phyloP scores from a whole-genome alignment of 2,329 filamentous ascomycete species.

The Trichoderma cornu-damae region DNA sequence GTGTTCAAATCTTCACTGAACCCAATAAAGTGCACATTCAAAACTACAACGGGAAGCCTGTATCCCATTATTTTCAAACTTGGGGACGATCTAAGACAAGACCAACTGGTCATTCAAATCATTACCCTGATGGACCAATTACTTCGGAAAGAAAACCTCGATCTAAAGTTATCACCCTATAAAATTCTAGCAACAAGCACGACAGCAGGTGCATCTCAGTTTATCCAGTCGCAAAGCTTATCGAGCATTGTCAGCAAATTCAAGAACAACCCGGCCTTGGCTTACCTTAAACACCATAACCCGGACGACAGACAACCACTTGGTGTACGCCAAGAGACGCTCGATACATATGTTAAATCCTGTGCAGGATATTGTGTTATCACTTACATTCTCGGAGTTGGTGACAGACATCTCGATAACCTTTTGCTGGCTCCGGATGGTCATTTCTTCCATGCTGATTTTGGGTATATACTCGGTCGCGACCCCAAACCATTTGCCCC shows the following conservation, averaged over 20 bases:
- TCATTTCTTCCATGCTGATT: slow-evolving; percentile 98
- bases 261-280: slow-evolving; percentile 65
- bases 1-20: slow-evolving; percentile 96
- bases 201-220: slow-evolving; percentile 85
- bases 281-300: slow-evolving; percentile 84
- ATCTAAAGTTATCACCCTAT: slow-evolving; percentile 91
- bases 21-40: slow-evolving; percentile 87
- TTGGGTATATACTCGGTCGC: slow-evolving; percentile 93
- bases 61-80: slow-evolving; percentile 98
- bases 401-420: slow-evolving; percentile 93
- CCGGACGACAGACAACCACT: slow-evolving; percentile 76
- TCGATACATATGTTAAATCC: slow-evolving; percentile 93
- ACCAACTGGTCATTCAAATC: slow-evolving; percentile 94
- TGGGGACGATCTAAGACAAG: slow-evolving; percentile 91
- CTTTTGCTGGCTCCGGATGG: slow-evolving; percentile 83
- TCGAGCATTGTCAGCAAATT: slow-evolving; percentile 80
- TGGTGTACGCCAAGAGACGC: slow-evolving; percentile 82
- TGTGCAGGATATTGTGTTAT: slow-evolving; percentile 98
- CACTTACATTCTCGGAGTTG: slow-evolving; percentile 93
- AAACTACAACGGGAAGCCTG: slow-evolving; percentile 66
- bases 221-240: slow-evolving; percentile 79
- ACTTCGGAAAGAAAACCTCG: slow-evolving; percentile 90
- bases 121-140: slow-evolving; percentile 97
- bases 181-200: slow-evolving; percentile 92
- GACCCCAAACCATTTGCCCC: slow-evolving; percentile 97